Evolutionary conservation across 257 asterid species (phyloP), one percentile per base, ranked within the genome.

Genomic region (Cynanchum wilfordii): DNA sequence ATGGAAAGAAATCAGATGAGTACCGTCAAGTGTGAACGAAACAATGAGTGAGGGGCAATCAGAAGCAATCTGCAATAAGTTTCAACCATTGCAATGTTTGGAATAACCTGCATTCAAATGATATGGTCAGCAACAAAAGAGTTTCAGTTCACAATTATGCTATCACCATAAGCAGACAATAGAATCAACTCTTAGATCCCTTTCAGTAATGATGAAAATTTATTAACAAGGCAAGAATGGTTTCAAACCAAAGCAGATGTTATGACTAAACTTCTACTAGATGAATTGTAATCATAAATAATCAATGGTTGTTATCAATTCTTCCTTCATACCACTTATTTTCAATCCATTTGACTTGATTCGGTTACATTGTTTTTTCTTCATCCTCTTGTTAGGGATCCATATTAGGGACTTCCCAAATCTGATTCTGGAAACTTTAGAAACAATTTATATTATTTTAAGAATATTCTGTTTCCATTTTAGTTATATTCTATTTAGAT

Each of bases 1-100:
- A 70, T 55, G 36, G 13, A 25, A 36, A 66, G 44, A 17, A 36
- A 47, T 30, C 33, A 66, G 6, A 27, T 9, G 40, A 70, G 74
- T 91, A 91, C 99, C 81, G 86, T 68, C 84, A 91, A 83, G 65
- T 86, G 96, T 55, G 97, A 84, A 70, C 99, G 98, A 58, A 90
- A 94, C 82, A 94, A 79, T 36, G 98, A 89, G 84, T 94, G 99
- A 79, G 99, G 97, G 66, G 91, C 84, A 79, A 91, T 82, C 74
- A 91, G 92, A 82, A 94, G 82, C 86, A 94, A 75, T 84, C 99
- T 85, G 68, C 90, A 89, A 82, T 94, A 91, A 52, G 99, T 94
- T 87, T 94, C 99, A 71, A 91, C 97, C 99, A 91, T 84, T 40
- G 98, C 99, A 79, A 94, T 90, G 87, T 89, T 94, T 65, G 99